Evolutionary conservation across 805 yeast species (phyloP).

Genomic region (Candida namnaoensis): DNA sequence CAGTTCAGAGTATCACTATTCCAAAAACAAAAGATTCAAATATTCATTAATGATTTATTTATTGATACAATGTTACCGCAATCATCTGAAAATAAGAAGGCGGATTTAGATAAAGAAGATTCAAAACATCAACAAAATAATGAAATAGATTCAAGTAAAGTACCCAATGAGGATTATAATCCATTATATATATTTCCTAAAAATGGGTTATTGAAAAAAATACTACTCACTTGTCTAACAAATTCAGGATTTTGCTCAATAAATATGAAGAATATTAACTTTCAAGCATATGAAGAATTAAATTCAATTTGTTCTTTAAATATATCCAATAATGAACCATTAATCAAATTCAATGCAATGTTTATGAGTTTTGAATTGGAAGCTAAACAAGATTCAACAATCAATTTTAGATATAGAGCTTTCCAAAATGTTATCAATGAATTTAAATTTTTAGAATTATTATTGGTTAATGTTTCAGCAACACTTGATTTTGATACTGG

Average conservation of each 20-base stretch:
- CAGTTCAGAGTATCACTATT: constrained; percentile 8
- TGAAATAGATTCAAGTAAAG: no score
- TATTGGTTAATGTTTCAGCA: constrained; percentile 9
- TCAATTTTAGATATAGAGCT: constrained; percentile 5
- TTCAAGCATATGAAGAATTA: no score
- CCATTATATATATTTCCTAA: constrained; percentile 10
- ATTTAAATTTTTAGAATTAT: constrained; percentile 11
- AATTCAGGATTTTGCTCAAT: constrained; percentile 12
- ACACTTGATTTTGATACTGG: constrained; percentile 11
- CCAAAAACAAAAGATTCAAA: constrained; percentile 7
- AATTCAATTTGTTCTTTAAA: constrained; percentile 2
- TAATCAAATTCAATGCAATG: no score
- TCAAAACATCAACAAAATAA: no score
- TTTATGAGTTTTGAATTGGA: neutral
- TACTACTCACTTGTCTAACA: constrained; percentile 9
- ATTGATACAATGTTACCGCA: neutral
- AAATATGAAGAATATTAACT: no score
- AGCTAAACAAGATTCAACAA: constrained; percentile 1
- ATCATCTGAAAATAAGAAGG: no score
- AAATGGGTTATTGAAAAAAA: constrained; percentile 1
- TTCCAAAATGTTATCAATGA: constrained; percentile 10
- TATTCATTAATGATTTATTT: constrained; percentile 12
- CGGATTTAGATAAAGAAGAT: no score
- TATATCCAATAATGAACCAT: no score
- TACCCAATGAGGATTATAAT: neutral